These are phyloP conservation scores for Auxenochlorella pyrenoidosa DNA, from an alignment of 139 green algal genomes.

Conservation along the genomic window DNA sequence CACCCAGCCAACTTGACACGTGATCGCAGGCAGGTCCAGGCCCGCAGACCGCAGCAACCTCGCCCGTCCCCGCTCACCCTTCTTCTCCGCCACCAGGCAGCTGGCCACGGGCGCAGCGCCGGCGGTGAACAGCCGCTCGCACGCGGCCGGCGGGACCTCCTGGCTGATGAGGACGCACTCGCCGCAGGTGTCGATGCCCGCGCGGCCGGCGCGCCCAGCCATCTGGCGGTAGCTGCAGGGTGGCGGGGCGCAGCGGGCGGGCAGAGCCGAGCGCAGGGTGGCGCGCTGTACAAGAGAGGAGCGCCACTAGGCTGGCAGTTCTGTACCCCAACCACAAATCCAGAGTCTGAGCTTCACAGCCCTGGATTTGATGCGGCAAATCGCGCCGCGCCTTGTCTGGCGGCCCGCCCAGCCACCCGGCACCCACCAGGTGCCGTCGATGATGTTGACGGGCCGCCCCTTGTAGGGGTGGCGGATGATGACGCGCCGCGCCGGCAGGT, in stretches of 20 bases:
- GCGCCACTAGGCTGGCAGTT: background rate
- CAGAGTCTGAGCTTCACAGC: too few species aligned
- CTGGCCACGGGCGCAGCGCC: constrained; percentile 62
- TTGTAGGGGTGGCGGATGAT: constrained; percentile 80
- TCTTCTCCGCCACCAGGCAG: constrained; percentile 69
- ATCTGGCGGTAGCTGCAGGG: constrained; percentile 74
- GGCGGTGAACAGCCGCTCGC: constrained; percentile 53
- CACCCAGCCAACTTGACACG: too few species aligned
- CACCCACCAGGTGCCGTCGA: constrained; percentile 62
- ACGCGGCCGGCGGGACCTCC: constrained; percentile 28
- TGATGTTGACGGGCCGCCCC: constrained; percentile 39
- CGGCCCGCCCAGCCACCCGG: background rate
- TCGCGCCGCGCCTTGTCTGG: too few species aligned
- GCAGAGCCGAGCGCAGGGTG: too few species aligned
- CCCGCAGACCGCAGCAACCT: background rate
- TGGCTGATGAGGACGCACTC: constrained; percentile 68
- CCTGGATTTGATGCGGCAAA: too few species aligned
- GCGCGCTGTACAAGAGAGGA: background rate
- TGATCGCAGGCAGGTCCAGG: too few species aligned
- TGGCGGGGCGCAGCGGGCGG: background rate
- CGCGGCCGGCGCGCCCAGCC: constrained; percentile 69
- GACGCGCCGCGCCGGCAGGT: constrained; percentile 88
- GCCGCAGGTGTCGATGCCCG: constrained; percentile 59
- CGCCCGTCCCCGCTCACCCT: background rate
- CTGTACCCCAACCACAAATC: too few species aligned